Conservation (phyloP, 148 eudicot species). For the Euryodendron excelsum region DNA sequence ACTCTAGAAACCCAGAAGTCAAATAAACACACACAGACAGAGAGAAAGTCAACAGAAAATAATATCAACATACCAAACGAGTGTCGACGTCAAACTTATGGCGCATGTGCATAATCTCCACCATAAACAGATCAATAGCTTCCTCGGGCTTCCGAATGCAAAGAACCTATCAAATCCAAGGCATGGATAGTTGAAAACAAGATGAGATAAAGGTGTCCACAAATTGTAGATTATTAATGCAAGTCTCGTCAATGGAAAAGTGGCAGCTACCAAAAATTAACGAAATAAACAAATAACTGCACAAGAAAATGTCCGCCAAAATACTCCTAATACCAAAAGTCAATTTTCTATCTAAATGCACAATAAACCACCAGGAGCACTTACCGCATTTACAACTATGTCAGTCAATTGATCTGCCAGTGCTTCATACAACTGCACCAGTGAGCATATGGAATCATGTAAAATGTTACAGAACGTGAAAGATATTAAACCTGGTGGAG, state of each 20-base stretch:
- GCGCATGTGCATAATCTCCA: conserved; percentile 99
- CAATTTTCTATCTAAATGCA: conserved; percentile 4
- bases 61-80: conserved; percentile 56
- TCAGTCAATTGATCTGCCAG: conserved; percentile 96
- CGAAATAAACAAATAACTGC: background rate
- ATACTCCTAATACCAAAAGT: background rate
- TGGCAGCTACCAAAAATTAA: background rate
- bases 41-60: background rate
- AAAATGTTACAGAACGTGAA: conserved; percentile 7
- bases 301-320: background rate
- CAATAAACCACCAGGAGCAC: conserved; percentile 25
- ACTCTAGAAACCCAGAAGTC: background rate
- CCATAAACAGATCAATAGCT: conserved; percentile 93
- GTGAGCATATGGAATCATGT: background rate
- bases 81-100: conserved; percentile 99
- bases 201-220: background rate
- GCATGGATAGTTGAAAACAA: background rate
- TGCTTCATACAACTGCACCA: conserved; percentile 73
- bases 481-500: background rate
- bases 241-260: background rate
- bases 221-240: background rate
- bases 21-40: background rate
- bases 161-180: conserved; percentile 56
- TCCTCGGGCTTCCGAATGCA: conserved; percentile 95
- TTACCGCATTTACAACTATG: conserved; percentile 78